Percentiles rank a stretch among this genome's conserved stretches.
These are phyloP conservation scores for Geotrichum fermentans DNA, from an alignment of 1,139 yeast species.

Conservation along the genomic window DNA sequence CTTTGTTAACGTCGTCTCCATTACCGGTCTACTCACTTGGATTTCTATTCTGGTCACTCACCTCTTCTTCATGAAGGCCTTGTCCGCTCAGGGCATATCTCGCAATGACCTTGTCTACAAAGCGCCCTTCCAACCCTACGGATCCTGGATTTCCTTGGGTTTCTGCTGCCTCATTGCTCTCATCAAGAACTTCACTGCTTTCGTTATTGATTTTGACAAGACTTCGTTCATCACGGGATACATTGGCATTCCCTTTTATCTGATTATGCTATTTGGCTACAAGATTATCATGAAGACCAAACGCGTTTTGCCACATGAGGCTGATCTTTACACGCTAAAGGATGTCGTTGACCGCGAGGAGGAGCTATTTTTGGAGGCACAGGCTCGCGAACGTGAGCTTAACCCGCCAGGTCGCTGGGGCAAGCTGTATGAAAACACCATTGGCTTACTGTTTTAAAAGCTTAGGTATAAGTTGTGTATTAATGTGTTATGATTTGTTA, in stretches of 20 bases:
- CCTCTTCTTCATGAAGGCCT: slow-evolving; percentile 58
- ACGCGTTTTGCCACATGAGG: slow-evolving; percentile 51
- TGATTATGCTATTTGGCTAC: slow-evolving; percentile 54
- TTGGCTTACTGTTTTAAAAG: slow-evolving; percentile 18
- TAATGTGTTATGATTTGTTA: not conserved
- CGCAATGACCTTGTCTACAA: slow-evolving; percentile 48
- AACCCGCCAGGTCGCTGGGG: slow-evolving; percentile 11
- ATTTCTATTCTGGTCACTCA: slow-evolving; percentile 58
- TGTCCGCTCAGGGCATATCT: slow-evolving; percentile 59
- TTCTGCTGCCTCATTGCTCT: slow-evolving; percentile 56
- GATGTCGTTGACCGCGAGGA: slow-evolving; percentile 68
- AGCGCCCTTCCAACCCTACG: slow-evolving; percentile 48
- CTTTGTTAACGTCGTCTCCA: slow-evolving; percentile 66
- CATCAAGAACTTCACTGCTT: slow-evolving; percentile 70
- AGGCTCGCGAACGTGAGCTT: slow-evolving; percentile 40
- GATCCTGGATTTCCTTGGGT: slow-evolving; percentile 50
- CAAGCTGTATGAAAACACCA: slow-evolving; percentile 15
- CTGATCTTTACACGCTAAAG: slow-evolving; percentile 59
- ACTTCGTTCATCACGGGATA: slow-evolving; percentile 70
- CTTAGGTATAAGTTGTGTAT: too few relatives aligned
- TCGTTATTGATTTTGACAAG: slow-evolving; percentile 53
- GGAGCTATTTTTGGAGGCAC: slow-evolving; percentile 46
- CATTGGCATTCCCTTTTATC: slow-evolving; percentile 66
- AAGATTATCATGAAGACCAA: slow-evolving; percentile 53
- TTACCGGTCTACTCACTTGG: slow-evolving; percentile 70